Conservation (phyloP, 176 grass and related monocot species). For the Melocanna baccifera region DNA sequence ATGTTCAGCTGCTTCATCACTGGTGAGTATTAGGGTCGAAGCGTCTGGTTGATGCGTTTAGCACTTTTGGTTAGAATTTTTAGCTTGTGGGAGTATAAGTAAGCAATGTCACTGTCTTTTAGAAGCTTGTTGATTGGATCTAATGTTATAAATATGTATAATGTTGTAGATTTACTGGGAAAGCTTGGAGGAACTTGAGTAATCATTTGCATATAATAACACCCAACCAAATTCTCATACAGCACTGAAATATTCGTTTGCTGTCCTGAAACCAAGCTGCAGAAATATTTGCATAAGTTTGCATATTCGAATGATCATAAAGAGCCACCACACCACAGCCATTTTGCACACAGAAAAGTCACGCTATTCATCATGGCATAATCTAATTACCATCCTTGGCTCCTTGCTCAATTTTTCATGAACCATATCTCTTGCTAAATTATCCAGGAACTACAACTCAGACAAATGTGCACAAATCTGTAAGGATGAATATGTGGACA, state of each 20-base stretch:
- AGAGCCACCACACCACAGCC: neutral
- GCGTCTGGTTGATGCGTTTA: neutral
- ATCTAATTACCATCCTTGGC: neutral
- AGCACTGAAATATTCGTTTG: neutral
- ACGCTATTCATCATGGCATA: neutral
- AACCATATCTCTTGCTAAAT: neutral
- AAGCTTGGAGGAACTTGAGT: neutral
- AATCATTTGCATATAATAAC: neutral
- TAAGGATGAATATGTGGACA: neutral
- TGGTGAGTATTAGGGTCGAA: constrained; percentile 24
- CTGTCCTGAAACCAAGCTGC: neutral
- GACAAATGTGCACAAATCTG: neutral
- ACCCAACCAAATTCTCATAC: neutral
- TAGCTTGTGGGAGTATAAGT: neutral
- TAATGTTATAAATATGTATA: neutral
- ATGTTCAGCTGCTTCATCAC: constrained; percentile 81
- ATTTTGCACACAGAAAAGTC: neutral
- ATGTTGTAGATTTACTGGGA: neutral
- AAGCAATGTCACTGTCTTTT: neutral
- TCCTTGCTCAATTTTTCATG: neutral
- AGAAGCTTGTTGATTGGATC: neutral
- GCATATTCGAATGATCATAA: neutral
- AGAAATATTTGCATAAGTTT: neutral
- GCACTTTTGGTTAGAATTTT: neutral
- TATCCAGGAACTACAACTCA: neutral